These are phyloP conservation scores for Dacryopinax spathularia DNA, from an alignment of 768 basidiomycete species.

Conservation along the genomic window DNA sequence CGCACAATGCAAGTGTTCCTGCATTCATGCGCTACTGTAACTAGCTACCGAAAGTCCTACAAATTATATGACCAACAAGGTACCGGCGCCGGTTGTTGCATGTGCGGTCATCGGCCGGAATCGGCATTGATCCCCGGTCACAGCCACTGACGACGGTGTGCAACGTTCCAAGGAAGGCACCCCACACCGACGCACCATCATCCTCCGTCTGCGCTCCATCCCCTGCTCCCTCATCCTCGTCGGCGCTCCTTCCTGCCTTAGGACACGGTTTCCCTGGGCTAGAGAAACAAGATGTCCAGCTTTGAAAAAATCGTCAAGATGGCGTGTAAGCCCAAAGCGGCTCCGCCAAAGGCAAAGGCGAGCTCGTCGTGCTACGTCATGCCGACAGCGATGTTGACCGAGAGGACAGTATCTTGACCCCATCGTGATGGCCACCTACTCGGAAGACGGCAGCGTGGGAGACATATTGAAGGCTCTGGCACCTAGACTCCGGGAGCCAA, in stretches of 20 bases:
- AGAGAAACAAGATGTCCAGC: slow-evolving; percentile 13
- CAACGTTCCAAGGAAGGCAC: neutral
- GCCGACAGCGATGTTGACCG: neutral
- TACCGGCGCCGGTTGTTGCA: neutral
- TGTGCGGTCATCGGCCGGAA: neutral
- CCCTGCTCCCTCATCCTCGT: neutral
- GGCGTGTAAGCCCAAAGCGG: slow-evolving; percentile 94
- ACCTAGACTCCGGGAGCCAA: slow-evolving; percentile 77
- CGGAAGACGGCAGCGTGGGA: slow-evolving; percentile 80
- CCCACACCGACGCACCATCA: neutral
- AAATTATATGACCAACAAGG: neutral
- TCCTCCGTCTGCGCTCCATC: slow-evolving; percentile 4
- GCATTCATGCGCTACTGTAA: too few relatives aligned
- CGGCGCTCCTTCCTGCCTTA: neutral
- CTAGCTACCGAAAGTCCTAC: neutral
- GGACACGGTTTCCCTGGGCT: neutral
- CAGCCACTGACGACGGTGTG: neutral
- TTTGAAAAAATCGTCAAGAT: slow-evolving; percentile 68
- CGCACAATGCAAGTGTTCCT: too few relatives aligned
- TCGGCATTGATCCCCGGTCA: neutral
- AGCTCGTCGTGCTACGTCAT: slow-evolving; percentile 11
- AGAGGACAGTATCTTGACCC: slow-evolving; percentile 75
- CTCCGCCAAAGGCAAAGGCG: slow-evolving; percentile 91
- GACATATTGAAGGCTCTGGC: slow-evolving; percentile 86
- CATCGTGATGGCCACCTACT: slow-evolving; percentile 93